Evolutionary conservation across 306 rosid species (phyloP), one percentile per base, ranked within the genome.

Genomic region (Carpinus fangiana): DNA sequence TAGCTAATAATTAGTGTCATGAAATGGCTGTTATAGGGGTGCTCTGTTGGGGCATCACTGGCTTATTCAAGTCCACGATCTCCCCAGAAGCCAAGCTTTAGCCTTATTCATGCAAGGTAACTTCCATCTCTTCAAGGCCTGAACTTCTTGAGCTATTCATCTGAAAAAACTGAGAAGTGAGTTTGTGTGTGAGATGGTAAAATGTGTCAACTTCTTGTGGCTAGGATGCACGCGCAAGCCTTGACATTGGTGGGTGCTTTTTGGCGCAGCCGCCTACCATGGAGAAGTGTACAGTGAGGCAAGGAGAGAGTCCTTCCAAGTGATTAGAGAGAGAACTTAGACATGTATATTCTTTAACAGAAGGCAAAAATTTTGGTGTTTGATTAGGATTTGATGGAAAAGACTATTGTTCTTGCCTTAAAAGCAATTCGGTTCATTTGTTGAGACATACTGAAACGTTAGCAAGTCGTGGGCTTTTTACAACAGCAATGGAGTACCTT

Each of bases 101-200:
- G 89, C 80, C 97, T 93, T 53, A 93, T 93, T 54, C 97, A 93
- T 86, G 98, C 98, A 41, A 91, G 94, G 94, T 89, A 67, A 8
- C 0, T 23, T 21, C 47, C 20, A 4, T 2, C 26, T 18, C 28
- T 56, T 56, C 61, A 52, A 13, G 57, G 21, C 57, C 10, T 5
- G 1, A 1, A 2, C 4, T 47, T 50, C 34, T 45, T 45, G 48
- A 45, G 48, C 48, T 45, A 7, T 45, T 45, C 48, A 45, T 9
- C 48, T 9, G 8, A 0, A 45, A 45, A 7, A 45, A 4, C 34
- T 2, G 10, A 45, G 48, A 45, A 31, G 11, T 45, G 48, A 45
- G 48, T 7, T 21, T 31, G 34, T 21, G 17, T 21, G 3, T 1
- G 34, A 13, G n/a, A 14, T 23, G 9, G 9, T 21, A 48, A 36